Conservation (phyloP, 495 filamentous ascomycete species). For the Penicillium bovifimosum region DNA sequence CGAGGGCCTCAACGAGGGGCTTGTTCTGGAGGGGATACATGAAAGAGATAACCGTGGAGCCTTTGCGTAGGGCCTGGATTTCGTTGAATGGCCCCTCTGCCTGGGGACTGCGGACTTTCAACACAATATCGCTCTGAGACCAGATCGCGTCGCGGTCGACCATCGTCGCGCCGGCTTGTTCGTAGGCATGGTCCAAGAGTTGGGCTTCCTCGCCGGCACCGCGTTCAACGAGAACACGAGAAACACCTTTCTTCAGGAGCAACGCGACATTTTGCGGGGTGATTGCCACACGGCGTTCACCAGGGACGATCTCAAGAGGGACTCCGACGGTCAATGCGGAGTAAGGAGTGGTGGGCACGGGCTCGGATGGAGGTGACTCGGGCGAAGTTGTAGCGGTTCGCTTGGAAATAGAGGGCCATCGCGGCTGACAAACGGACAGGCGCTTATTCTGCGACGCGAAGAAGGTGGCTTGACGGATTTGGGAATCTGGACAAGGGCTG, state of each 20-base stretch:
- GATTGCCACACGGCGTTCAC: conserved; percentile 73
- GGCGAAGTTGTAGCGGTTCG: conserved; percentile 22
- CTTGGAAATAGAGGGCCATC: conserved; percentile 18
- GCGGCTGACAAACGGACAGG: conserved; percentile 2
- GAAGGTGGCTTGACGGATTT: conserved; percentile 9
- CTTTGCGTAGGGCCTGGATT: conserved; percentile 53
- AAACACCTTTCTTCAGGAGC: conserved; percentile 73
- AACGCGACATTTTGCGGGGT: conserved; percentile 74
- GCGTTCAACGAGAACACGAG: conserved; percentile 64
- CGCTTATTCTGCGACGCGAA: conserved; percentile 9
- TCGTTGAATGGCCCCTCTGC: conserved; percentile 48
- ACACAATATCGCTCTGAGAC: conserved; percentile 64
- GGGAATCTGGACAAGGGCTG: conserved; percentile 9
- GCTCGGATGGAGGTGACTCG: conserved; percentile 31
- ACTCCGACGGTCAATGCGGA: conserved; percentile 62
- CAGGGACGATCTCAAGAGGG: conserved; percentile 61
- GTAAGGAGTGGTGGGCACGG: conserved; percentile 61
- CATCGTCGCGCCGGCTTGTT: conserved; percentile 64
- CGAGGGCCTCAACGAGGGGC: conserved; percentile 59
- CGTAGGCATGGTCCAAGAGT: conserved; percentile 65
- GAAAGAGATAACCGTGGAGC: conserved; percentile 67
- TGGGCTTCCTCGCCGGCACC: conserved; percentile 70
- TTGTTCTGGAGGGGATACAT: conserved; percentile 70
- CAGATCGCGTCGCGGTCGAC: conserved; percentile 59
- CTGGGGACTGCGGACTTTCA: conserved; percentile 72